Evolutionary conservation across 129 eudicot genomes (phyloP), one percentile per base, ranked within the genome.

Genomic region (Kitagawia praeruptora): DNA sequence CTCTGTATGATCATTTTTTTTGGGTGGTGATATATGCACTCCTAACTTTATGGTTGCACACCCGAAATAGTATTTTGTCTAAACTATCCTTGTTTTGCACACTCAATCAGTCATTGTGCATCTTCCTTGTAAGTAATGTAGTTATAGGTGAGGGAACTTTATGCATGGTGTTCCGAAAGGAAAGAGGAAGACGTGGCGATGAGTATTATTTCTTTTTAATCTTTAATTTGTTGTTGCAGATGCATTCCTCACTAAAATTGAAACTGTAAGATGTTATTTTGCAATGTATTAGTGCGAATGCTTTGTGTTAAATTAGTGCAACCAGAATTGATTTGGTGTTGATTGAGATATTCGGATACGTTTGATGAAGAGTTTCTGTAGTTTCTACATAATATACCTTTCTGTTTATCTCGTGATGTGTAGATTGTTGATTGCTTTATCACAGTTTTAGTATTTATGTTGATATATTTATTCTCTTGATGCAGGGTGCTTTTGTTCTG

Each of bases 401-500:
- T 61, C 69, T 8, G 16, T 25, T 61, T 8, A 61, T 61, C 27
- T 61, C 12, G 63, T 2, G 31, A 58, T 27, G 25, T 58, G 31
- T 8, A 9, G 66, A n/a, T 13, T n/a, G 23, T 25, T n/a, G 16
- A 61, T 61, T 25, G 34, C 16, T 25, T 5, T 9, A 63, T 25
- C 45, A 77, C 40, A 39, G 12, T 41, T 40, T 2, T 28, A 41
- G 42, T 2, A 63, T 78, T 4, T 12, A 27, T 64, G 44, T 64
- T 42, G 37, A 82, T 25, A 19, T 6, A 27, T 46, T 48, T 46
- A 31, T 79, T 82, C 40, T 81, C 16, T 70, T 83, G 18, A 53
- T 82, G 81, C 86, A 93, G 98, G 84, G 86, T 54, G 85, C 97
- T 25, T 95, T 79, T 83, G 94, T 92, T 54, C 91, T 95, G 18